Percentiles rank a stretch among this genome's conserved stretches.
phyloP scores from a whole-genome alignment of 2,329 filamentous ascomycete genomes.

The Westerdykella ornata region DNA sequence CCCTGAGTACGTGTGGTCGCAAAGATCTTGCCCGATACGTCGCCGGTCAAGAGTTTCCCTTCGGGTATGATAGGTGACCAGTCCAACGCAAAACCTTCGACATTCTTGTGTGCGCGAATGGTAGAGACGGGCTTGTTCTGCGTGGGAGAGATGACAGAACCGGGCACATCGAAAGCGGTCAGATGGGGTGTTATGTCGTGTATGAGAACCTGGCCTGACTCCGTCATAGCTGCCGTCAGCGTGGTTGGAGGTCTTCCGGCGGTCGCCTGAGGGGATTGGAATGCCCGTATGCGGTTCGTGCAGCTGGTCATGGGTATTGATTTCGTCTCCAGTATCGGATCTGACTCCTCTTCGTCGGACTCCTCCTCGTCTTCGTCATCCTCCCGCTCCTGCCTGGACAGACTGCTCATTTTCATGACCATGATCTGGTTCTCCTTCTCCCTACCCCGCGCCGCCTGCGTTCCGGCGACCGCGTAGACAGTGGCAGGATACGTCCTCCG shows the following conservation, averaged over 20 bases:
- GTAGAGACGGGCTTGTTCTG: slow-evolving; percentile 86
- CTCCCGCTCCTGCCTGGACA: slow-evolving; percentile 78
- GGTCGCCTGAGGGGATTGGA: slow-evolving; percentile 69
- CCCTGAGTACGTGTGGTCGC: slow-evolving; percentile 78
- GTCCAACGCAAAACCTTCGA: slow-evolving; percentile 91
- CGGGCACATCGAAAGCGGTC: slow-evolving; percentile 81
- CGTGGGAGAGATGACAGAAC: slow-evolving; percentile 68
- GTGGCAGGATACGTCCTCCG: slow-evolving; percentile 92
- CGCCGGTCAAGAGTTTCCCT: slow-evolving; percentile 84
- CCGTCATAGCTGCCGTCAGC: slow-evolving; percentile 84
- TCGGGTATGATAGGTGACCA: slow-evolving; percentile 79
- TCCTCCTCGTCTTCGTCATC: slow-evolving; percentile 63
- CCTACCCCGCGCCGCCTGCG: slow-evolving; percentile 71
- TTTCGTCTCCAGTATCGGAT: slow-evolving; percentile 90
- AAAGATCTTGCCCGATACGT: slow-evolving; percentile 86
- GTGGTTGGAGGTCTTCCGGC: slow-evolving; percentile 69
- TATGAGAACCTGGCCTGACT: slow-evolving; percentile 80
- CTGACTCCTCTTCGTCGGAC: slow-evolving; percentile 61
- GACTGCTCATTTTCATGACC: slow-evolving; percentile 90
- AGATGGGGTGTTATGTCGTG: slow-evolving; percentile 92
- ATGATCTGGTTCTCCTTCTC: slow-evolving; percentile 87
- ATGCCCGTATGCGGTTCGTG: slow-evolving; percentile 86
- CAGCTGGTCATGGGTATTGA: slow-evolving; percentile 78
- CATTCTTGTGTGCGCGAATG: slow-evolving; percentile 77
- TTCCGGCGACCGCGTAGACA: slow-evolving; percentile 90